A percentile compares a stretch with the other conserved stretches of the same genome.
Evolutionary conservation across 768 basidiomycete genomes (phyloP).

Genomic region (Tricholoma hemisulphureum): DNA sequence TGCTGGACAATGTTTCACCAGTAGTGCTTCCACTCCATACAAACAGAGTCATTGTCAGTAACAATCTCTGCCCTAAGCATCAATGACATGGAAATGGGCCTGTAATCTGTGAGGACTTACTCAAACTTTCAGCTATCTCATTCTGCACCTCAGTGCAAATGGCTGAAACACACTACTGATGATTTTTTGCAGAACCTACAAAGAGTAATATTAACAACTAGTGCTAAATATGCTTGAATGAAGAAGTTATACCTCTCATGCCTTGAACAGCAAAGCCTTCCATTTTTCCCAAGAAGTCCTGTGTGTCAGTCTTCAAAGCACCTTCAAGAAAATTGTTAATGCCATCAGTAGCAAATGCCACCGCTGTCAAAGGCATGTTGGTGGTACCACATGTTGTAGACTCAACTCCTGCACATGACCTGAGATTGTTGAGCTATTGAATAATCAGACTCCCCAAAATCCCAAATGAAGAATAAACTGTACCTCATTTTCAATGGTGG

Average conservation of each 20-base stretch:
- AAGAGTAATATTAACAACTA: not conserved
- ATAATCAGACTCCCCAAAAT: not conserved
- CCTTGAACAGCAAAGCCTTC: too few species aligned
- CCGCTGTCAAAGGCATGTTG: slow-evolving; percentile 4
- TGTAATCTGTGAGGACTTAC: not conserved
- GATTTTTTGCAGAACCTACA: slow-evolving; percentile 10
- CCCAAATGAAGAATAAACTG: not conserved
- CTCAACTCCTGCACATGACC: slow-evolving; percentile 14
- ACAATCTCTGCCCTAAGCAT: slow-evolving; percentile 8
- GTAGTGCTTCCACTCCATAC: slow-evolving; percentile 16
- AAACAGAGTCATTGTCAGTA: slow-evolving; percentile 5
- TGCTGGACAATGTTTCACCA: too few species aligned
- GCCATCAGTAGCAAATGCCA: slow-evolving; percentile 11
- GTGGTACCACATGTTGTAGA: slow-evolving; percentile 11
- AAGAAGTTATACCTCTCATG: slow-evolving; percentile 6
- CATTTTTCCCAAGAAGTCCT: slow-evolving; percentile 13
- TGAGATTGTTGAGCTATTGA: slow-evolving; percentile 14
- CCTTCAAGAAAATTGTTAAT: slow-evolving; percentile 12
- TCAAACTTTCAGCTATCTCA: not conserved
- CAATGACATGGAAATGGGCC: not conserved
- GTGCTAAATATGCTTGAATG: not conserved
- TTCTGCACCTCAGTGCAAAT: not conserved
- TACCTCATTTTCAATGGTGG: slow-evolving; percentile 12
- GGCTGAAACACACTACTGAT: slow-evolving; percentile 1
- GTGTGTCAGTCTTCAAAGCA: slow-evolving; percentile 12